Percentiles rank a stretch among this genome's conserved stretches.
These are phyloP conservation scores for Teratosphaeria epicoccoides DNA, from an alignment of 2,329 filamentous ascomycete genomes.

Conservation along the genomic window DNA sequence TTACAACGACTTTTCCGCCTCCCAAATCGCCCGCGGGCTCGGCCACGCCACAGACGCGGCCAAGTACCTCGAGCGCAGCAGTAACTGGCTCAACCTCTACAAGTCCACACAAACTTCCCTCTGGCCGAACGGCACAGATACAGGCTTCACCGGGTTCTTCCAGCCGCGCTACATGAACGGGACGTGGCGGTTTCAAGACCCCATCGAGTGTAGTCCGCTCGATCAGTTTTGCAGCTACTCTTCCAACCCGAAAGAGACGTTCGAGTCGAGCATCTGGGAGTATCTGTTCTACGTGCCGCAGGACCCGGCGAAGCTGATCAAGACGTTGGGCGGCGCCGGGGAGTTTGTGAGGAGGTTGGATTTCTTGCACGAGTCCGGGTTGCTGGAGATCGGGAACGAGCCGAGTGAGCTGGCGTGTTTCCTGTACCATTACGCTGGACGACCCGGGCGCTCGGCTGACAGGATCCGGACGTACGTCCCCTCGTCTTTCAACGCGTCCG, in stretches of 20 bases:
- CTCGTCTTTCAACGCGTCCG: slow-evolving; percentile 45
- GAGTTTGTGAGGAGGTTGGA: slow-evolving; percentile 48
- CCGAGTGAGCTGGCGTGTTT: slow-evolving; percentile 57
- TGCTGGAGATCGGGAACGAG: slow-evolving; percentile 46
- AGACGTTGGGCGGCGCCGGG: slow-evolving; percentile 42
- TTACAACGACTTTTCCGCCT: slow-evolving; percentile 56
- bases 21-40: slow-evolving; percentile 52
- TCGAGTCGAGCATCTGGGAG: slow-evolving; percentile 11
- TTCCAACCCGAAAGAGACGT: slow-evolving; percentile 25
- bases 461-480: slow-evolving; percentile 50
- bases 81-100: slow-evolving; percentile 64
- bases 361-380: slow-evolving; percentile 42
- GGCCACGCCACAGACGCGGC: slow-evolving; percentile 39
- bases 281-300: slow-evolving; percentile 59
- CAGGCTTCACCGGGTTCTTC: slow-evolving; percentile 43
- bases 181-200: not conserved
- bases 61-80: slow-evolving; percentile 52
- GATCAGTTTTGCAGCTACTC: slow-evolving; percentile 30
- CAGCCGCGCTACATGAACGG: slow-evolving; percentile 40
- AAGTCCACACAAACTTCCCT: slow-evolving; percentile 46
- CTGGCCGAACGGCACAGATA: slow-evolving; percentile 34
- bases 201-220: slow-evolving; percentile 13
- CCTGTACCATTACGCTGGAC: slow-evolving; percentile 54
- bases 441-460: slow-evolving; percentile 50
- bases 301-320: slow-evolving; percentile 48